Conservation (phyloP, 345 rosid species). For the Populus alba region DNA sequence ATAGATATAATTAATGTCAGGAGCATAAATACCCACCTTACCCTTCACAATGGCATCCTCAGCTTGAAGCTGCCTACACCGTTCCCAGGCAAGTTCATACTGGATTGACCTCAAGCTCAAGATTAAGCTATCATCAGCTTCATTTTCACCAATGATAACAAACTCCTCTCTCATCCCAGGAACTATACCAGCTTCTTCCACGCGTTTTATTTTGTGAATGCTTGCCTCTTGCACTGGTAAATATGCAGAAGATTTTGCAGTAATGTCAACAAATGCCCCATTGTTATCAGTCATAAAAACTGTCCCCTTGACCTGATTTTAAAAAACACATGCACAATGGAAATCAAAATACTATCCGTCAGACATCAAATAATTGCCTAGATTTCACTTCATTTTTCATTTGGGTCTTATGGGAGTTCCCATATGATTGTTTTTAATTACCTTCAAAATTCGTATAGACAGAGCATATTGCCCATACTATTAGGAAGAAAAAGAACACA, state of each 20-base stretch:
- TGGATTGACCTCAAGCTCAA: constrained; percentile 74
- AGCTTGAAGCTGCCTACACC: constrained; percentile 95
- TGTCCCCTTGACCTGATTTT: constrained; percentile 74
- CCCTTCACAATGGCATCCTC: constrained; percentile 92
- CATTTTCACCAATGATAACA: constrained; percentile 75
- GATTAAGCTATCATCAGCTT: constrained; percentile 76
- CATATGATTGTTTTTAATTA: neutral
- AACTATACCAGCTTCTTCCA: constrained; percentile 83
- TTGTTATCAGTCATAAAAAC: constrained; percentile 63
- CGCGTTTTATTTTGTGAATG: constrained; percentile 64
- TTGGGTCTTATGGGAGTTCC: neutral
- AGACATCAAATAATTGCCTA: neutral
- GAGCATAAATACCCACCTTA: constrained; percentile 48
- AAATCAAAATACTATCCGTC: neutral
- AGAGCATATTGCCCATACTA: neutral
- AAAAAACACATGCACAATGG: neutral
- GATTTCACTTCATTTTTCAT: neutral
- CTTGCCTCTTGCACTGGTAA: constrained; percentile 80
- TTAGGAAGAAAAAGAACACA: neutral
- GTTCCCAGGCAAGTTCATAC: constrained; percentile 88
- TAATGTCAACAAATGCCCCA: constrained; percentile 84
- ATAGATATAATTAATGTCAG: neutral
- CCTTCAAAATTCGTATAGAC: neutral
- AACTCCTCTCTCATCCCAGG: constrained; percentile 83
- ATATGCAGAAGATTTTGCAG: constrained; percentile 80